phyloP scores from a whole-genome alignment of 176 grass and related monocot genomes.

The Secale cereale region DNA sequence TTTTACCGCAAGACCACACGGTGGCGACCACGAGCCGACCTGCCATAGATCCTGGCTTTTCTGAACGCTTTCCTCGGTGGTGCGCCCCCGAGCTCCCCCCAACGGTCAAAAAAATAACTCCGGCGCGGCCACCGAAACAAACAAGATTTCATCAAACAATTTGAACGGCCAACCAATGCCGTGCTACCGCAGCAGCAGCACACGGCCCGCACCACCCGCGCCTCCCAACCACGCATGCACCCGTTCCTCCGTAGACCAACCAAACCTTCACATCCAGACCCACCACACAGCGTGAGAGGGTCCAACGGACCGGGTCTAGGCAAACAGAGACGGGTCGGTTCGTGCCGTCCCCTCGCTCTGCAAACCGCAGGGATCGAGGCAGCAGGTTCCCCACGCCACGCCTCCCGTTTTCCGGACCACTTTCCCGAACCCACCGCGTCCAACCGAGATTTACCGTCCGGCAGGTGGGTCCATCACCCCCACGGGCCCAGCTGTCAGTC shows the following conservation, averaged over 20 bases:
- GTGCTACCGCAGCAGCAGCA: not conserved
- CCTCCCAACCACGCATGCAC: not conserved
- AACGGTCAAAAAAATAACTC: conserved; percentile 26
- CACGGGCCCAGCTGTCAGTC: not conserved
- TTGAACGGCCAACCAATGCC: conserved; percentile 3
- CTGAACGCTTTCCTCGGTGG: not conserved
- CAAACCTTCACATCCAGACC: accelerated
- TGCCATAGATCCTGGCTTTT: not conserved
- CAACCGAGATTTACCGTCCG: accelerated
- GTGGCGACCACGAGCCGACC: not conserved
- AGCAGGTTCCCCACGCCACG: not conserved
- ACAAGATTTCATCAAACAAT: not conserved
- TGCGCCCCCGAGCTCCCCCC: not conserved
- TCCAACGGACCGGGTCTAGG: not conserved
- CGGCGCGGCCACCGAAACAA: not conserved
- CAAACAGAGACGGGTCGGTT: accelerated
- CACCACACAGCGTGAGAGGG: accelerated
- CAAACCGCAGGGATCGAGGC: conserved; percentile 20
- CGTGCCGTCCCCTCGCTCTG: not conserved
- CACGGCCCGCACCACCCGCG: not conserved
- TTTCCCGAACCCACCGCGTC: not conserved
- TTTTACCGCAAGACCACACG: not conserved
- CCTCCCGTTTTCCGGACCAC: conserved; percentile 5
- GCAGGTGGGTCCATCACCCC: accelerated
- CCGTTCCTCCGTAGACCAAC: not conserved